These are phyloP conservation scores for Dryas integrifolia DNA, from an alignment of 331 rosid genomes.

Conservation along the genomic window DNA sequence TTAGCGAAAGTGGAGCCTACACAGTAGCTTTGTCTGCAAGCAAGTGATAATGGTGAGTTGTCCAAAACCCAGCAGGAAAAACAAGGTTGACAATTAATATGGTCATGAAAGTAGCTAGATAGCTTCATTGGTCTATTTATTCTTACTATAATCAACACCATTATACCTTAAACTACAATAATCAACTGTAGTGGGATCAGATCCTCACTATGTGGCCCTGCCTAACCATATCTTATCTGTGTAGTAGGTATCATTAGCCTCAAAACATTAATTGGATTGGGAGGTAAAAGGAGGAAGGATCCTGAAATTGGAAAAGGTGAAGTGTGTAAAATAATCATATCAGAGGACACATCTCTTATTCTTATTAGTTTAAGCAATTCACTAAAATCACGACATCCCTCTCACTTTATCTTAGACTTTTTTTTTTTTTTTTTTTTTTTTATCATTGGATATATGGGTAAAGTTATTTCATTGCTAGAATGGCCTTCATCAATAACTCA, in stretches of 20 bases:
- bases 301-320: constrained; percentile 28
- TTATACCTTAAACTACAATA: too few species aligned
- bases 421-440: not conserved
- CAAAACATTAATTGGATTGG: not conserved
- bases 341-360: not conserved
- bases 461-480: not conserved
- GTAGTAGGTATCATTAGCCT: constrained; percentile 12
- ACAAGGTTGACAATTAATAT: not conserved
- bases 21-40: constrained; percentile 1
- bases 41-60: not conserved
- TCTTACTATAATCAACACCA: too few species aligned
- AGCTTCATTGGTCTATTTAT: too few species aligned
- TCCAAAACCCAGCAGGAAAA: not conserved
- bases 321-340: not conserved
- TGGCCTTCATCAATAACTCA: constrained; percentile 23
- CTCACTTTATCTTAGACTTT: constrained; percentile 25
- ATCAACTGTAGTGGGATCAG: too few species aligned
- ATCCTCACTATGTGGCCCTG: too few species aligned
- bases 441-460: constrained; percentile 37
- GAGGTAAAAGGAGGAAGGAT: constrained; percentile 23
- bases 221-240: too few species aligned
- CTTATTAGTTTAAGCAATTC: constrained; percentile 16
- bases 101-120: too few species aligned
- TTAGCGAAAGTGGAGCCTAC: not conserved
- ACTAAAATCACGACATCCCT: constrained; percentile 28